These are phyloP conservation scores for Yarrowia deformans DNA, from an alignment of 805 yeast genomes.

Conservation along the genomic window DNA sequence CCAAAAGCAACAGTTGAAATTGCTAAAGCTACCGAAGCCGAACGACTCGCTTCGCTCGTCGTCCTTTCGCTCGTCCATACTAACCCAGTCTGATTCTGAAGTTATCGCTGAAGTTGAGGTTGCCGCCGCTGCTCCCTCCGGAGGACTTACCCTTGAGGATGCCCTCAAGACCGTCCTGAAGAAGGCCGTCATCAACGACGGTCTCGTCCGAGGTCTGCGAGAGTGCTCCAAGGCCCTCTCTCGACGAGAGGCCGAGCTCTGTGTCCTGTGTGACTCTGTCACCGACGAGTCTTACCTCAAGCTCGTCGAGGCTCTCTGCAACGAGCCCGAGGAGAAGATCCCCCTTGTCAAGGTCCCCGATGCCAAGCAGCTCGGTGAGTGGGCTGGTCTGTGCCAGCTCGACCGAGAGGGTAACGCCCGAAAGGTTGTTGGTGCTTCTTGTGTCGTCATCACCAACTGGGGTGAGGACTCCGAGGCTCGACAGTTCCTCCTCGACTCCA, in stretches of 20 bases:
- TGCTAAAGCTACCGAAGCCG: no score
- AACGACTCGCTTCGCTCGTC: no score
- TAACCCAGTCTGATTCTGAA: conserved; percentile 85
- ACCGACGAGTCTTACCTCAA: conserved; percentile 96
- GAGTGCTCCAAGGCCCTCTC: conserved; percentile 99
- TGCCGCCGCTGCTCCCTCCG: conserved; percentile 81
- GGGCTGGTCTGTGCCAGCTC: conserved; percentile 99
- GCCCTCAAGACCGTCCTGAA: conserved; percentile 97
- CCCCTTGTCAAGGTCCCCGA: conserved; percentile 99
- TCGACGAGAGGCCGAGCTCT: conserved; percentile 96
- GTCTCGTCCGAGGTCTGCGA: conserved; percentile 99
- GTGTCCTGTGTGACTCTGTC: conserved; percentile 97
- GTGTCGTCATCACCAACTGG: conserved; percentile 99
- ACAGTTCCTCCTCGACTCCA: conserved; percentile 93
- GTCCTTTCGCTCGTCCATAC: background rate
- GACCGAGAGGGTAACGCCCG: conserved; percentile 99
- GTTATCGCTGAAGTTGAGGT: conserved; percentile 81
- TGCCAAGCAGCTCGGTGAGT: conserved; percentile 99
- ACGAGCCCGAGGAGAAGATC: conserved; percentile 94
- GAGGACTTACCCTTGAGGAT: conserved; percentile 95
- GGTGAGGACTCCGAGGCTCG: conserved; percentile 99
- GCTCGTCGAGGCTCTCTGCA: conserved; percentile 99
- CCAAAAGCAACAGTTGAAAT: no score
- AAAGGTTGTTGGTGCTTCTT: conserved; percentile 99
- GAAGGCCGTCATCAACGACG: conserved; percentile 97